Evolutionary conservation across 306 rosid species (phyloP).

Genomic region (Delonix regia): DNA sequence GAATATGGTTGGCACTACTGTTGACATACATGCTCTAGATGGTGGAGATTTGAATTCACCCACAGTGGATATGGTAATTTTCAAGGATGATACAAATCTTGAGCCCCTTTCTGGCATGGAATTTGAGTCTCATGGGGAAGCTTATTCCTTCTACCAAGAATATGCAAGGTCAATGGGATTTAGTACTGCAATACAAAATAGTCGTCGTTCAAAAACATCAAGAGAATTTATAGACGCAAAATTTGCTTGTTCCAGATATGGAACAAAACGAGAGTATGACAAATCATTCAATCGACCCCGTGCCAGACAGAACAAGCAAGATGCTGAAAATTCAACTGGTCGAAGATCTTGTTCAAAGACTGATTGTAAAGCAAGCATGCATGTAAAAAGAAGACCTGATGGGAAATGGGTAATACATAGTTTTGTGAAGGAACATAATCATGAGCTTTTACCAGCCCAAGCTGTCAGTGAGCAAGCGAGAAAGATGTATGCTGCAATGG

Average conservation of each 20-base stretch:
- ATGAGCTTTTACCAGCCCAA: conserved; percentile 96
- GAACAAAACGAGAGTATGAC: conserved; percentile 95
- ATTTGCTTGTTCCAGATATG: conserved; percentile 98
- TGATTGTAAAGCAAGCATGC: conserved; percentile 99
- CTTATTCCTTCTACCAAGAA: conserved; percentile 98
- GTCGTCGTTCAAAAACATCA: conserved; percentile 96
- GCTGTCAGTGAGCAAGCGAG: conserved; percentile 99
- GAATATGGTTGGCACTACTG: conserved; percentile 62
- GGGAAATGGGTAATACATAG: conserved; percentile 98
- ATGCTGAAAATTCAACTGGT: conserved; percentile 84
- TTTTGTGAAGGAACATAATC: conserved; percentile 96
- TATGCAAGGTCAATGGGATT: conserved; percentile 98
- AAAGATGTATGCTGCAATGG: conserved; percentile 98
- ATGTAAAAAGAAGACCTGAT: conserved; percentile 94
- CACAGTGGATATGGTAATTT: conserved; percentile 61
- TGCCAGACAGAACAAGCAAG: conserved; percentile 89
- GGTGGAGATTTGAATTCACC: conserved; percentile 86
- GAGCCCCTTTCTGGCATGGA: conserved; percentile 99
- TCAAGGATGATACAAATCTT: conserved; percentile 91
- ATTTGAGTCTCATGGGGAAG: conserved; percentile 94
- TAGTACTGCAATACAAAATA: conserved; percentile 96
- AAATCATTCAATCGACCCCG: conserved; percentile 86
- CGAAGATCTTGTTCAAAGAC: conserved; percentile 97
- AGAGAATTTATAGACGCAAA: conserved; percentile 98
- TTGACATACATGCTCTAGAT: conserved; percentile 63